A percentile compares a stretch with the other conserved stretches of the same genome.
Conservation (phyloP, 257 asterid genomes). For the Cynanchum wilfordii region DNA sequence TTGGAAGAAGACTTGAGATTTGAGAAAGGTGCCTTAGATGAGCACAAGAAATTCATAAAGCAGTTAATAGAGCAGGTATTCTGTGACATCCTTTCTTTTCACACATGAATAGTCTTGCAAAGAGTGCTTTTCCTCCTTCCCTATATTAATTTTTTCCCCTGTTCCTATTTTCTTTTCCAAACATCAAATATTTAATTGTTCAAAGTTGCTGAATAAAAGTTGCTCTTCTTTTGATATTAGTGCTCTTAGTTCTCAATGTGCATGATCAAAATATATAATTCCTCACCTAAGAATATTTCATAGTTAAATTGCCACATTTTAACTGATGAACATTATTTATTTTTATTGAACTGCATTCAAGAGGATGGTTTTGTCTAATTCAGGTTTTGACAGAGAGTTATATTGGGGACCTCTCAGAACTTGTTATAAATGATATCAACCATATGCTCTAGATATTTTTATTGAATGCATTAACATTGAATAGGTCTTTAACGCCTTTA, state of each 20-base stretch:
- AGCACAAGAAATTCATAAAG: slow-evolving; percentile 64
- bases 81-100: too few species aligned
- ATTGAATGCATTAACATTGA: background rate
- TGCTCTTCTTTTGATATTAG: background rate
- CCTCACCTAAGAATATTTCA: background rate
- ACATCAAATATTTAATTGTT: background rate
- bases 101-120: background rate
- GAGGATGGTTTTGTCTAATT: background rate
- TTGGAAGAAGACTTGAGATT: slow-evolving; percentile 81
- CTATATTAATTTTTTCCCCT: background rate
- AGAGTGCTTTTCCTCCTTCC: background rate
- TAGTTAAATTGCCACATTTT: background rate
- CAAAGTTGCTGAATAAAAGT: background rate
- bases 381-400: background rate
- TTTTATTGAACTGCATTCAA: background rate
- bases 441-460: background rate
- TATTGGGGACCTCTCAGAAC: background rate
- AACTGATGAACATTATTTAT: background rate
- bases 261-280: background rate
- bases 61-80: slow-evolving; percentile 57
- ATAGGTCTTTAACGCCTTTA: background rate
- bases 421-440: background rate
- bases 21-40: slow-evolving; percentile 62
- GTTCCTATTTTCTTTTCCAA: background rate
- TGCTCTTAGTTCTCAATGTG: background rate